A percentile compares a stretch with the other conserved stretches of the same genome.
These are phyloP conservation scores for Antarctomyces pellizariae DNA, from an alignment of 495 filamentous ascomycete genomes.

Conservation along the genomic window DNA sequence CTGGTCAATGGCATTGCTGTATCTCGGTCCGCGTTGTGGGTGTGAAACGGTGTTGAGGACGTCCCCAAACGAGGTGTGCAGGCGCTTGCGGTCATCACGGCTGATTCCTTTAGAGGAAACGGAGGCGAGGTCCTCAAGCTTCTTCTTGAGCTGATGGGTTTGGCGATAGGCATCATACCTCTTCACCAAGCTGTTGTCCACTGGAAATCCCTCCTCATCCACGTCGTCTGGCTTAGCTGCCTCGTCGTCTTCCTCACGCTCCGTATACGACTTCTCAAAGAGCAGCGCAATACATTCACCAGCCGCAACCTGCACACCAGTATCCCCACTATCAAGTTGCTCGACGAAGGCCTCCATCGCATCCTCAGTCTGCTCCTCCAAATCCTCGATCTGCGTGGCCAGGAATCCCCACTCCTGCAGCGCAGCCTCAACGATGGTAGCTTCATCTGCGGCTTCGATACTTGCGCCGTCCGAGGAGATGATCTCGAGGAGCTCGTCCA, in stretches of 20 bases:
- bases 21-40: constrained; percentile 45
- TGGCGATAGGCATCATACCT: constrained; percentile 18
- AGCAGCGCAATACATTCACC: constrained; percentile 79
- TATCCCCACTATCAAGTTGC: constrained; percentile 58
- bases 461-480: constrained; percentile 61
- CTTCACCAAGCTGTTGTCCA: constrained; percentile 15
- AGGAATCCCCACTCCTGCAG: constrained; percentile 77
- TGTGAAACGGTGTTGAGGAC: constrained; percentile 70
- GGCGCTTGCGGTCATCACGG: constrained; percentile 53
- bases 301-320: constrained; percentile 60
- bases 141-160: constrained; percentile 15
- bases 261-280: constrained; percentile 60
- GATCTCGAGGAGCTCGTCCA: constrained; percentile 71
- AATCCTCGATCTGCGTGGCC: constrained; percentile 59
- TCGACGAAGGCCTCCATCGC: constrained; percentile 76
- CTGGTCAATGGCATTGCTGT: constrained; percentile 47
- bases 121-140: constrained; percentile 21
- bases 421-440: constrained; percentile 57
- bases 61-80: constrained; percentile 59
- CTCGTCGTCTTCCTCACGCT: constrained; percentile 34
- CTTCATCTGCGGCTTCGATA: constrained; percentile 51
- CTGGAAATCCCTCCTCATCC: constrained; percentile 22
- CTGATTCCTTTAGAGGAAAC: constrained; percentile 48
- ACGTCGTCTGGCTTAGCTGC: constrained; percentile 26
- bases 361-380: constrained; percentile 45